Percentiles rank a stretch among this genome's conserved stretches.
Evolutionary conservation across 2,329 filamentous ascomycete species (phyloP).

Genomic region (Colletotrichum lini): DNA sequence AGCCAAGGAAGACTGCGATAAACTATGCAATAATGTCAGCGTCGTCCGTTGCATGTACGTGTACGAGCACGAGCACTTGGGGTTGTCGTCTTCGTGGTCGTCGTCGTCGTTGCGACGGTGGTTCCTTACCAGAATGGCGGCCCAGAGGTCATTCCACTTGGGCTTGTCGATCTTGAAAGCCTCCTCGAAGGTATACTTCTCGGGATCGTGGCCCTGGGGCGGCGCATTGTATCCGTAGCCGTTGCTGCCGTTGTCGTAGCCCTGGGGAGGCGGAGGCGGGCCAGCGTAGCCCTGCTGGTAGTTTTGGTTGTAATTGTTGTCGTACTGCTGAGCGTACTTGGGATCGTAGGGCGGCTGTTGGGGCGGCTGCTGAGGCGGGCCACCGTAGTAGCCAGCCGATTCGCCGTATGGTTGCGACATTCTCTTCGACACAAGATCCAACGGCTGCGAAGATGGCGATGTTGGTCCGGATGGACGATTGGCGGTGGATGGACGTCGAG

Average conservation of each 20-base stretch:
- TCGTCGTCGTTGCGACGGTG: slow-evolving; percentile 46
- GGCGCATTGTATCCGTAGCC: slow-evolving; percentile 52
- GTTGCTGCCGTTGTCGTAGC: slow-evolving; percentile 44
- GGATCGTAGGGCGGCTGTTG: slow-evolving; percentile 47
- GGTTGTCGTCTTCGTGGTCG: not conserved
- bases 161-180: slow-evolving; percentile 85
- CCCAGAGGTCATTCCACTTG: slow-evolving; percentile 95
- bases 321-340: slow-evolving; percentile 47
- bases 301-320: slow-evolving; percentile 43
- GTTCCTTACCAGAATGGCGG: slow-evolving; percentile 77
- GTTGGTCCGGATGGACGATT: not conserved
- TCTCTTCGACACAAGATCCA: not conserved
- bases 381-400: slow-evolving; percentile 40
- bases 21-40: slow-evolving; percentile 62
- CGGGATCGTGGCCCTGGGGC: slow-evolving; percentile 55
- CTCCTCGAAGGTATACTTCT: slow-evolving; percentile 79
- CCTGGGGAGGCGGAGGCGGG: slow-evolving; percentile 41
- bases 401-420: slow-evolving; percentile 42
- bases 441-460: not conserved
- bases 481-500: not conserved
- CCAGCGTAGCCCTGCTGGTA: slow-evolving; percentile 48
- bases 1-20: slow-evolving; percentile 79
- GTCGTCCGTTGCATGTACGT: slow-evolving; percentile 27
- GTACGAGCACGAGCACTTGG: no score
- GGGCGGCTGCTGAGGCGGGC: slow-evolving; percentile 42